A percentile compares a stretch with the other conserved stretches of the same genome.
Conservation (phyloP, 2,329 filamentous ascomycete genomes). For the Metarhizium album region DNA sequence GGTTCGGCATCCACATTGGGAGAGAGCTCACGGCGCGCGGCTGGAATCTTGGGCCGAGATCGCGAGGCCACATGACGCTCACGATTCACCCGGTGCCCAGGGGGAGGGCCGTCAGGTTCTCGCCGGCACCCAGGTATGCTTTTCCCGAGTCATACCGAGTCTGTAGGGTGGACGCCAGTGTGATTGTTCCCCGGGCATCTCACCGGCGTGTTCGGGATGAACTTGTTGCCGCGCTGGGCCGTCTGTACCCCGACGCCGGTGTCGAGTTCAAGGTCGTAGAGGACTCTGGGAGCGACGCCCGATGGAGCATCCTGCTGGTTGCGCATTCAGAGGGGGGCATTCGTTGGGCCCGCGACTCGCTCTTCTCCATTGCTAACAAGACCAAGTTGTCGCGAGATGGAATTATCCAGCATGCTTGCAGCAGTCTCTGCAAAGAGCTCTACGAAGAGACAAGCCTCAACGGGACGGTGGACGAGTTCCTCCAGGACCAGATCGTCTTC, state of each 20-base stretch:
- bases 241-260: slow-evolving; percentile 32
- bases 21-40: slow-evolving; percentile 34
- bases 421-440: slow-evolving; percentile 34
- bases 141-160: slow-evolving; percentile 24
- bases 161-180: slow-evolving; percentile 36
- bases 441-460: slow-evolving; percentile 31
- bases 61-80: slow-evolving; percentile 33
- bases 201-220: slow-evolving; percentile 29
- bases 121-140: slow-evolving; percentile 5
- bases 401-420: slow-evolving; percentile 30
- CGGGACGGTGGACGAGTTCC: slow-evolving; percentile 42
- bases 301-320: slow-evolving; percentile 47
- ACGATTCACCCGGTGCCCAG: slow-evolving; percentile 22
- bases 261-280: slow-evolving; percentile 35
- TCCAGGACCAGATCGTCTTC: slow-evolving; percentile 51
- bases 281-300: slow-evolving; percentile 38
- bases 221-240: slow-evolving; percentile 28
- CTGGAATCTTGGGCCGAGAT: slow-evolving; percentile 37
- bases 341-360: slow-evolving; percentile 38
- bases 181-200: slow-evolving; percentile 36
- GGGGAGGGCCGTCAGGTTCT: slow-evolving; percentile 27
- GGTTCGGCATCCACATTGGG: slow-evolving; percentile 38
- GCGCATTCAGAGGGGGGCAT: slow-evolving; percentile 35
- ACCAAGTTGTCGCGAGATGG: slow-evolving; percentile 12
- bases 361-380: slow-evolving; percentile 32